Evolutionary conservation across 2,329 filamentous ascomycete genomes (phyloP).

Genomic region (Tolypocladium nubicola): DNA sequence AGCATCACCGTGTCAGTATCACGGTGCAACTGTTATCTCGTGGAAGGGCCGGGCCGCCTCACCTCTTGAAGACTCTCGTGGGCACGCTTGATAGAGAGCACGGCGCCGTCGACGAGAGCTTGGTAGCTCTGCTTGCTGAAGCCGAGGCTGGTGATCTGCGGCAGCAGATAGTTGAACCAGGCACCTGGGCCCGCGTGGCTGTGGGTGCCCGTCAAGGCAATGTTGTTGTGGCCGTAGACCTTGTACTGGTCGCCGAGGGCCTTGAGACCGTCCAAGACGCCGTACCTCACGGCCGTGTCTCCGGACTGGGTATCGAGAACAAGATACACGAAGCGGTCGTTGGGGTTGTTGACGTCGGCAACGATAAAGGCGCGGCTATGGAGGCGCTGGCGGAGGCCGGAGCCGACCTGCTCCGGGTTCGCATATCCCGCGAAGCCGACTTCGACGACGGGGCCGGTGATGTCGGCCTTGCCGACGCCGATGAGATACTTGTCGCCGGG

Average conservation of each 20-base stretch:
- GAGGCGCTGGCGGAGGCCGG: conserved; percentile 75
- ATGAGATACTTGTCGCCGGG: conserved; percentile 33
- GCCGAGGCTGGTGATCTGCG: conserved; percentile 79
- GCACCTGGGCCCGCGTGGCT: conserved; percentile 85
- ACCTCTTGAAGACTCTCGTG: conserved; percentile 46
- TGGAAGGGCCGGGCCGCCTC: neutral
- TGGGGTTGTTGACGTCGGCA: conserved; percentile 52
- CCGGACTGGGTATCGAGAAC: conserved; percentile 81
- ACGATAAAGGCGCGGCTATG: conserved; percentile 88
- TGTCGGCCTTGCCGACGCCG: conserved; percentile 47
- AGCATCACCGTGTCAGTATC: neutral
- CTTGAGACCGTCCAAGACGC: conserved; percentile 68
- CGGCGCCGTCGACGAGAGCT: conserved; percentile 77
- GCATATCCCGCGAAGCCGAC: conserved; percentile 91
- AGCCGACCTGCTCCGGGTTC: conserved; percentile 69
- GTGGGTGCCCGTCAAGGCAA: conserved; percentile 87
- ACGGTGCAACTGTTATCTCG: neutral
- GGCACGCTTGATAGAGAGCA: conserved; percentile 72
- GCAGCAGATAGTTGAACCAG: conserved; percentile 90
- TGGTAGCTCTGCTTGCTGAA: conserved; percentile 81
- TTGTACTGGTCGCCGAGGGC: conserved; percentile 61
- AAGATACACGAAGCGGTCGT: conserved; percentile 74
- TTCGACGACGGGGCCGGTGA: conserved; percentile 71
- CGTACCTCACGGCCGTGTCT: conserved; percentile 78
- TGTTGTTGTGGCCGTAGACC: conserved; percentile 67